phyloP scores from a whole-genome alignment of 768 basidiomycete species.

The Auricularia cornea region DNA sequence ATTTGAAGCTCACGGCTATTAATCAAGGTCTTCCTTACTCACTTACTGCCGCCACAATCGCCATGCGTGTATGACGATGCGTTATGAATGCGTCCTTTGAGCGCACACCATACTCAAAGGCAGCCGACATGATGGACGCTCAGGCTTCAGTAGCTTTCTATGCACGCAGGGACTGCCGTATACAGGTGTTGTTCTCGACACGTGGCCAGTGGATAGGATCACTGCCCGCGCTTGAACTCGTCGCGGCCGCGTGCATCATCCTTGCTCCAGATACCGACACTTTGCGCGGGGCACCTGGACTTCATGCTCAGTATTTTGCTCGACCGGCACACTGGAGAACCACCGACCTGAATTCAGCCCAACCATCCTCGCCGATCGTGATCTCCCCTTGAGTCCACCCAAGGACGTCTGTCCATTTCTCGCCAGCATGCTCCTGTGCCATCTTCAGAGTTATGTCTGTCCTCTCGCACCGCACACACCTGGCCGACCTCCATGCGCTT shows the following conservation, averaged over 20 bases:
- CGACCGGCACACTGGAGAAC: too few species aligned
- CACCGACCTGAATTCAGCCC: slow-evolving; percentile 29
- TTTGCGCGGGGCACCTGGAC: slow-evolving; percentile 22
- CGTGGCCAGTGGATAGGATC: not conserved
- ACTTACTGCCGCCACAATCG: too few species aligned
- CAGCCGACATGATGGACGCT: too few species aligned
- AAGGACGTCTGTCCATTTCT: slow-evolving; percentile 36
- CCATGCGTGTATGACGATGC: too few species aligned
- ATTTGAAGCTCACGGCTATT: too few species aligned
- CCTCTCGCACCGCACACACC: slow-evolving; percentile 7
- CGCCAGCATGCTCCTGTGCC: slow-evolving; percentile 30
- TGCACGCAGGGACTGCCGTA: too few species aligned
- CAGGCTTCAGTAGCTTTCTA: too few species aligned
- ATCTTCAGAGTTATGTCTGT: slow-evolving; percentile 2
- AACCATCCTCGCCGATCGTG: slow-evolving; percentile 36
- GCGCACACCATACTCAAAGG: too few species aligned
- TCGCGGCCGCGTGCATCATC: slow-evolving; percentile 30
- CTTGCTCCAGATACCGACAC: slow-evolving; percentile 34
- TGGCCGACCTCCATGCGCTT: slow-evolving; percentile 33
- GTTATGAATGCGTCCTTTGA: too few species aligned
- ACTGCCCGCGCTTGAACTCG: slow-evolving; percentile 18
- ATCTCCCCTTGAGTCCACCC: slow-evolving; percentile 37
- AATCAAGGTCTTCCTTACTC: too few species aligned
- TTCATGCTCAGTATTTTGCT: not conserved
- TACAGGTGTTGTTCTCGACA: too few species aligned